Conservation (phyloP, 345 rosid species). For the Hirschfeldia incana region DNA sequence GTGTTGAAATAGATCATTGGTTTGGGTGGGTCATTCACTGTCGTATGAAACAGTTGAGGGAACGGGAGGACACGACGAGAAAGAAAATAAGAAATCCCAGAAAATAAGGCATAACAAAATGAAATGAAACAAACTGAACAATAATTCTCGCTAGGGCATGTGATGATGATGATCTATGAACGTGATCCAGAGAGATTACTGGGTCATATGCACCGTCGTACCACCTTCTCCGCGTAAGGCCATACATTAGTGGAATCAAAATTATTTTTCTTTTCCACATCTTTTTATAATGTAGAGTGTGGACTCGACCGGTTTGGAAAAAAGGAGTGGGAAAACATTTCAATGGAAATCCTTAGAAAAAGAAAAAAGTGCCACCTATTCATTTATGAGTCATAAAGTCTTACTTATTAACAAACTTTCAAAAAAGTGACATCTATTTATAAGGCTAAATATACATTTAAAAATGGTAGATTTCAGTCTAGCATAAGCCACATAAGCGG, state of each 20-base stretch:
- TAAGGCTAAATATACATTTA: background rate
- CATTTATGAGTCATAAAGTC: background rate
- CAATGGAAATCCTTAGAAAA: background rate
- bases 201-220: conserved; percentile 11
- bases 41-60: conserved; percentile 16
- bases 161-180: conserved; percentile 7
- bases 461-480: background rate
- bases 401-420: background rate
- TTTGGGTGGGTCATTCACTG: conserved; percentile 12
- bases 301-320: conserved; percentile 5
- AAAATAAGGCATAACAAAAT: conserved; percentile 16
- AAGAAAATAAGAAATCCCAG: background rate
- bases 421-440: too few relatives aligned
- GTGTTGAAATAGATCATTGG: background rate
- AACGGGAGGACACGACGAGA: conserved; percentile 22
- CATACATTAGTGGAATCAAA: background rate
- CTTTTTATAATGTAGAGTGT: conserved; percentile 4
- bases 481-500: too few relatives aligned
- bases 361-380: background rate
- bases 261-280: background rate
- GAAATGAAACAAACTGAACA: conserved; percentile 8
- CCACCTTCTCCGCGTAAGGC: conserved; percentile 3
- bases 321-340: conserved; percentile 17
- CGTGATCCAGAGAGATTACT: conserved; percentile 9
- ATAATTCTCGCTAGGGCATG: background rate